A percentile compares a stretch with the other conserved stretches of the same genome.
These are phyloP conservation scores for Sporobolomyces pararoseus DNA, from an alignment of 768 basidiomycete genomes.

Conservation along the genomic window DNA sequence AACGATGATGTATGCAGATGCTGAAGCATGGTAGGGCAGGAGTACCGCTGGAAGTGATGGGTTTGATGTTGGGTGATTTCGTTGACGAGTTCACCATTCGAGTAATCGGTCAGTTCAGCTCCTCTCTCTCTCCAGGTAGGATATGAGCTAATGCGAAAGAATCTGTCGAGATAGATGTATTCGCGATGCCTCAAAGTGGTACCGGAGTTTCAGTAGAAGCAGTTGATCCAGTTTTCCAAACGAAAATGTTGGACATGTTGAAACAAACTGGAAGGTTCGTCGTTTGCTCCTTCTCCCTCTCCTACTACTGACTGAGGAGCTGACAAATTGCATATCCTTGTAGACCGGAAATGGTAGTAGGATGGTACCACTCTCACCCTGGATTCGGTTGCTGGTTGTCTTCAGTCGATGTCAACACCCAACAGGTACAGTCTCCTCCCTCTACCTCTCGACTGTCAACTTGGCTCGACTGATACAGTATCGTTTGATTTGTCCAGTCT, in stretches of 20 bases:
- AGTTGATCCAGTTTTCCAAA: conserved; percentile 91
- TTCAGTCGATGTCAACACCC: conserved; percentile 97
- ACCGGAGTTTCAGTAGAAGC: conserved; percentile 97
- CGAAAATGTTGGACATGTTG: conserved; percentile 97
- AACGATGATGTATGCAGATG: conserved; percentile 62
- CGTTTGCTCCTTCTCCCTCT: conserved; percentile 45
- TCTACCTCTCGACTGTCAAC: conserved; percentile 1
- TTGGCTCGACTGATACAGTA: no score
- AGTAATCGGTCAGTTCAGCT: conserved; percentile 28
- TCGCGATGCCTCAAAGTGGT: conserved; percentile 97
- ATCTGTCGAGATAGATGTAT: conserved; percentile 62
- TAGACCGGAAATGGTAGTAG: conserved; percentile 94
- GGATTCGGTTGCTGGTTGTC: conserved; percentile 99
- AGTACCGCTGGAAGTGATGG: conserved; percentile 99
- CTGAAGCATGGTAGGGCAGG: conserved; percentile 97
- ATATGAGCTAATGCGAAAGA: no score
- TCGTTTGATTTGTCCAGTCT: no score
- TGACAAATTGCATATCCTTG: conserved; percentile 45
- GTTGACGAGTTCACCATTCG: conserved; percentile 80
- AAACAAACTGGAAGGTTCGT: conserved; percentile 94
- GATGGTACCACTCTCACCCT: conserved; percentile 99
- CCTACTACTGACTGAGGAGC: no score
- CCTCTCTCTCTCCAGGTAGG: no score
- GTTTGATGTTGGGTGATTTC: conserved; percentile 94
- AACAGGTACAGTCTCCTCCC: conserved; percentile 62